Conservation (phyloP, 2,329 filamentous ascomycete genomes). For the Chlorencoelia australis region DNA sequence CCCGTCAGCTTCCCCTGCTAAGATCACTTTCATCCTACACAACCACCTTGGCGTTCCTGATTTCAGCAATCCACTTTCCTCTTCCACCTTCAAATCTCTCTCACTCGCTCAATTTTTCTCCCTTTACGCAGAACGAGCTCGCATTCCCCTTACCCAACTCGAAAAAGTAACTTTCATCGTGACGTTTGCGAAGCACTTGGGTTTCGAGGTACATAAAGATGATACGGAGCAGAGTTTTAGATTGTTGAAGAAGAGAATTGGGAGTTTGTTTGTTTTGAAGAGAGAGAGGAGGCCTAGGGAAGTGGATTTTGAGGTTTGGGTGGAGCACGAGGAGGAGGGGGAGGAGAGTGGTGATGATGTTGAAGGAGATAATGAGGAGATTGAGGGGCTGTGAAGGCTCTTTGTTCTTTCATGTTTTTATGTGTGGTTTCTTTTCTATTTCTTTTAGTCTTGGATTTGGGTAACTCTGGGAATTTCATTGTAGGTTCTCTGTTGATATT, state of each 20-base stretch:
- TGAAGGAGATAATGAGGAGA: too few relatives aligned
- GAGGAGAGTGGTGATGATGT: neutral
- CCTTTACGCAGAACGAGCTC: neutral
- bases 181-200: constrained; percentile 1
- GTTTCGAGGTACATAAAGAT: neutral
- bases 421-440: too few relatives aligned
- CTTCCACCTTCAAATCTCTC: neutral
- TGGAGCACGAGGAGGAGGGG: neutral
- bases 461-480: too few relatives aligned
- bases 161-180: constrained; percentile 1
- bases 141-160: neutral
- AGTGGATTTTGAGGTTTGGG: constrained; percentile 2
- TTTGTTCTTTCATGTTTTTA: too few relatives aligned
- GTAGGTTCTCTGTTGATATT: too few relatives aligned
- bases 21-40: constrained; percentile 1
- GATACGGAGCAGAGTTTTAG: neutral
- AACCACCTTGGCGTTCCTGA: neutral
- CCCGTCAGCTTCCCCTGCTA: neutral
- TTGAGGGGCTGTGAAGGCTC: too few relatives aligned
- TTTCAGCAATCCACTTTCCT: neutral
- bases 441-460: too few relatives aligned
- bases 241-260: constrained; percentile 2
- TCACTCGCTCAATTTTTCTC: neutral
- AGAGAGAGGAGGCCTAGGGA: constrained; percentile 1
- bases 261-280: constrained; percentile 1